Evolutionary conservation across 257 asterid species (phyloP).

Genomic region (Petrea volubilis): DNA sequence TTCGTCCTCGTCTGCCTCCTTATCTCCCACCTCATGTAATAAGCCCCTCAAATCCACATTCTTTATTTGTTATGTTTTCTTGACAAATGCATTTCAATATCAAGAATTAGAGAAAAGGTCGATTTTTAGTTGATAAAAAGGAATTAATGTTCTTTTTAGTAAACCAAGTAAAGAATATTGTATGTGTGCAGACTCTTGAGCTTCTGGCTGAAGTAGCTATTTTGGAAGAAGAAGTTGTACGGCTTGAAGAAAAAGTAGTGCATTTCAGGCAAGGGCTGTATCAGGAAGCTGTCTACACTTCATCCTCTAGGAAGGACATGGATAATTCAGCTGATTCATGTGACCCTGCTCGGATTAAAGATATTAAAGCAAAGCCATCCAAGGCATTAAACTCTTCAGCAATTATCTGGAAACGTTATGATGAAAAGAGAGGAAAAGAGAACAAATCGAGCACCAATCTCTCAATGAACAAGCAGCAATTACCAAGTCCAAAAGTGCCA

Average conservation of each 20-base stretch:
- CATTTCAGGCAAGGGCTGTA: constrained; percentile 83
- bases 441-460: constrained; percentile 44
- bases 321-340: constrained; percentile 45
- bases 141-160: constrained; percentile 12
- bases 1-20: constrained; percentile 95
- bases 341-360: constrained; percentile 36
- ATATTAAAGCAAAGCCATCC: constrained; percentile 48
- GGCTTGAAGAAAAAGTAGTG: constrained; percentile 88
- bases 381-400: constrained; percentile 37
- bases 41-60: constrained; percentile 32
- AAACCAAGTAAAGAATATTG: constrained; percentile 41
- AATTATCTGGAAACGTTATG: constrained; percentile 35
- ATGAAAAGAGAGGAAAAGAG: constrained; percentile 60
- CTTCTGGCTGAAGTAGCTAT: constrained; percentile 98
- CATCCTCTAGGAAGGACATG: constrained; percentile 60
- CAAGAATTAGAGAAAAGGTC: background rate
- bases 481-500: constrained; percentile 40
- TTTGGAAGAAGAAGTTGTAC: constrained; percentile 94
- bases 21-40: constrained; percentile 85
- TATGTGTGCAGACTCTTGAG: constrained; percentile 68
- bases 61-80: background rate
- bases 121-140: background rate
- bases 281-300: constrained; percentile 82
- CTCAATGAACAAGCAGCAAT: constrained; percentile 45
- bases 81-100: background rate